Base-by-base conservation (phyloP, 495 filamentous ascomycete genomes). In the Aspergillus coremiiformis region DNA sequence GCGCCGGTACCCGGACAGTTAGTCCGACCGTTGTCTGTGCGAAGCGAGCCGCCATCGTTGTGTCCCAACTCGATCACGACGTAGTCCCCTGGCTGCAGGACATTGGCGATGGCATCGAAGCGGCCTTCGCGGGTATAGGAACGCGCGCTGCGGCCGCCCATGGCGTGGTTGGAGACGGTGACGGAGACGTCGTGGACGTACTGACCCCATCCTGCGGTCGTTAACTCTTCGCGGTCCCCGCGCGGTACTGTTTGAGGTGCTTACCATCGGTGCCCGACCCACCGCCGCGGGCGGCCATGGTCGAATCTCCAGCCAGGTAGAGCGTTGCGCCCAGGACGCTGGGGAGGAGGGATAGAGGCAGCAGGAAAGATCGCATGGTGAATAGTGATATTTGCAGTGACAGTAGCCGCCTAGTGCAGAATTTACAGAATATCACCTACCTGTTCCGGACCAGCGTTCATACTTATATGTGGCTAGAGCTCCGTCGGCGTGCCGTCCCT, bases 31-130 rank as follows among this genome's bases (percentile, higher is more conserved):
- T 85, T 83, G 63, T 85, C 81, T 14, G 53, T 67, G 7, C 69
- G 67, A 4, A 84, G 73, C 5, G 76, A 79, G 10, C 81, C 79
- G 47, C 82, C 81, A 57, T 84, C 82, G 62, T 85, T 85, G 70
- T 85, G 81, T 1, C 82, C 81, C 52, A 85, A 83, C 56, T 81
- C 79, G 58, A 83, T 82, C 41, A 83, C 66, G 33, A 83, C 79
- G 61, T 70, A 79, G 63, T 85, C 81, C 39, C 75, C 77, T 7
- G 68, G 20, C 32, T 72, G 49, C 15, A 83, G 66, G 17, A 66
- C 51, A 41, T 60, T 53, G 57, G 76, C 74, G 54, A 85, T 74
- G 12, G 69, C 69, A 39, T 70, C 55, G 70, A 85, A 85, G 23
- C 78, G 80, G 44, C 74, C 75, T 62, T 84, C 82, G 53, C 79